These are phyloP conservation scores for Epichloe hybrida DNA, from an alignment of 2,329 filamentous ascomycete genomes.

Conservation along the genomic window DNA sequence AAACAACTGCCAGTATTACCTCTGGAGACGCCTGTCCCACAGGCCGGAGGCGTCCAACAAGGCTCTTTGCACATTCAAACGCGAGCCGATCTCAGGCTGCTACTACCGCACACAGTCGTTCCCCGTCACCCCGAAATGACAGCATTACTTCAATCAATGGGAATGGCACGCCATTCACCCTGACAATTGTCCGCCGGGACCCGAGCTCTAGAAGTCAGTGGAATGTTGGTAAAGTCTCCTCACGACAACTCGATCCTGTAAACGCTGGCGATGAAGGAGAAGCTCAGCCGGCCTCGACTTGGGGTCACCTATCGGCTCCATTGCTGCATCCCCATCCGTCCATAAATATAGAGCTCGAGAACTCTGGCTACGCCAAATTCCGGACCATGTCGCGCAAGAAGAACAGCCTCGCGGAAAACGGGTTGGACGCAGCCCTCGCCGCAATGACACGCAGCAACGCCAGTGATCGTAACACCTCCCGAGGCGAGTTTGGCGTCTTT, in stretches of 20 bases:
- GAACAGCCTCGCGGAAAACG: slow-evolving; percentile 16
- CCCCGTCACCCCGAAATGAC: slow-evolving; percentile 25
- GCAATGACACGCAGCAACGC: slow-evolving; percentile 3
- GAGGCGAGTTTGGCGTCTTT: slow-evolving; percentile 25
- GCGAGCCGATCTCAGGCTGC: neutral
- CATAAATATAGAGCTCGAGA: slow-evolving; percentile 40
- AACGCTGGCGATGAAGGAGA: slow-evolving; percentile 11
- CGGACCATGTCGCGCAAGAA: slow-evolving; percentile 31
- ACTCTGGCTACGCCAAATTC: slow-evolving; percentile 44
- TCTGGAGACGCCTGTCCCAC: neutral
- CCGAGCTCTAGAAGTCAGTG: slow-evolving; percentile 56
- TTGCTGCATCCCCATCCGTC: slow-evolving; percentile 18
- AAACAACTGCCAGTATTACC: neutral
- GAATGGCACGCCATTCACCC: slow-evolving; percentile 29
- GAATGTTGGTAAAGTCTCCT: slow-evolving; percentile 58
- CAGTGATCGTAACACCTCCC: neutral
- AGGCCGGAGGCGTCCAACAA: neutral
- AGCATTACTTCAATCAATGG: slow-evolving; percentile 17
- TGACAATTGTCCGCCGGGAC: slow-evolving; percentile 61
- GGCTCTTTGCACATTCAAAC: neutral
- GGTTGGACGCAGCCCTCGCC: slow-evolving; percentile 8
- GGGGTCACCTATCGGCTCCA: neutral
- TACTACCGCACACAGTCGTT: slow-evolving; percentile 11
- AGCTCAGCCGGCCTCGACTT: slow-evolving; percentile 11
- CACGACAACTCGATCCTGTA: slow-evolving; percentile 31